phyloP scores from a whole-genome alignment of 1,284 basidiomycete genomes.

The Gomphus bonarii region DNA sequence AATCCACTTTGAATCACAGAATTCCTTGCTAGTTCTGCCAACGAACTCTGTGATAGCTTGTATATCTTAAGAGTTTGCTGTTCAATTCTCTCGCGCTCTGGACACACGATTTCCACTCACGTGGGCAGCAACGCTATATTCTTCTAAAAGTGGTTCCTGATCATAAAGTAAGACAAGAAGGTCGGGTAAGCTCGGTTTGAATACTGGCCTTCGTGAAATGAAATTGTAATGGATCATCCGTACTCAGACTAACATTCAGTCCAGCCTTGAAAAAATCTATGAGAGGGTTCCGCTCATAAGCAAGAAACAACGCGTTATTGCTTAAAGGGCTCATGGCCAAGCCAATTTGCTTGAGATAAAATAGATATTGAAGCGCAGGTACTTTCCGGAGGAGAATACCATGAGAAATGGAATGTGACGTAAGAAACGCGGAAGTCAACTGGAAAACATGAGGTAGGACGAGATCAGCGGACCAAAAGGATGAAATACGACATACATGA shows the following conservation, averaged over 20 bases:
- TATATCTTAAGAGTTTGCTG: slow-evolving; percentile 54
- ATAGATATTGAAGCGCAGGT: slow-evolving; percentile 87
- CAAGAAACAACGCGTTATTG: slow-evolving; percentile 96
- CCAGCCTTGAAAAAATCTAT: slow-evolving; percentile 97
- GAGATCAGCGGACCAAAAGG: not conserved
- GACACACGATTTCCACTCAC: slow-evolving; percentile 30
- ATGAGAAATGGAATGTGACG: slow-evolving; percentile 97
- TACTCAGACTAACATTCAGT: slow-evolving; percentile 93
- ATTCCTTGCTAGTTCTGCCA: slow-evolving; percentile 90
- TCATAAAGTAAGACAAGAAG: not conserved
- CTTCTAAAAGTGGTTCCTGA: slow-evolving; percentile 90
- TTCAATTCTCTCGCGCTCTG: not conserved
- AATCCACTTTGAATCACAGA: slow-evolving; percentile 96
- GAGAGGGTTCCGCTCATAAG: slow-evolving; percentile 95
- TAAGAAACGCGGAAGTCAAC: slow-evolving; percentile 89
- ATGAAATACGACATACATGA: slow-evolving; percentile 33
- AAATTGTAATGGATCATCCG: slow-evolving; percentile 92
- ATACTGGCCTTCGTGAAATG: slow-evolving; percentile 83
- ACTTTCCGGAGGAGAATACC: slow-evolving; percentile 97
- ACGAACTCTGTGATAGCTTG: slow-evolving; percentile 77
- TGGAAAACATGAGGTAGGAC: not conserved
- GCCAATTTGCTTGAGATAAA: slow-evolving; percentile 95
- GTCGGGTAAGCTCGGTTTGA: not conserved
- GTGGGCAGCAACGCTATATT: slow-evolving; percentile 97
- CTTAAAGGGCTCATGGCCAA: slow-evolving; percentile 97